Percentiles rank a stretch among this genome's conserved stretches.
phyloP scores from a whole-genome alignment of 2,329 filamentous ascomycete species.

The Fusarium miscanthi region DNA sequence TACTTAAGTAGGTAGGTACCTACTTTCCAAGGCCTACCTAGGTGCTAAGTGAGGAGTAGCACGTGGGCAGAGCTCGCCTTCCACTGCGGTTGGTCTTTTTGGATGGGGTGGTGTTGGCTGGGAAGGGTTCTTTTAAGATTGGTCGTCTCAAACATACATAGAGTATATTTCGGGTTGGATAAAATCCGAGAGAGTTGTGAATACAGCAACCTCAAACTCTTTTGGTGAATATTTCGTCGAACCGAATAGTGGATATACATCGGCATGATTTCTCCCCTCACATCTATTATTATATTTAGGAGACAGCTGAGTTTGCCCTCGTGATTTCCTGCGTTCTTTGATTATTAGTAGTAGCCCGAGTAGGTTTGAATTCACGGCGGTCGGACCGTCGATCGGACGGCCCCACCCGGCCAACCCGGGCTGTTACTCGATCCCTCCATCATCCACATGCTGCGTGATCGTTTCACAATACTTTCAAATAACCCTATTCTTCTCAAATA shows the following conservation, averaged over 20 bases:
- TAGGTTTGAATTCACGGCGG: constrained; percentile 18
- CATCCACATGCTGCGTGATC: background rate
- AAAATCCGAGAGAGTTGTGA: constrained; percentile 15
- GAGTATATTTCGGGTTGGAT: constrained; percentile 21
- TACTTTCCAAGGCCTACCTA: background rate
- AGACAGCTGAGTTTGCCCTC: background rate
- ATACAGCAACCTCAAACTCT: background rate
- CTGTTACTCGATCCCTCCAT: background rate
- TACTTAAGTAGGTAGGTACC: no score
- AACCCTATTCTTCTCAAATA: background rate
- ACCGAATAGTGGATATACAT: background rate
- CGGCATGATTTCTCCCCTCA: background rate
- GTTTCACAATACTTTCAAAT: background rate
- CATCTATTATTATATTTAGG: background rate
- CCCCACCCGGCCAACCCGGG: constrained; percentile 30
- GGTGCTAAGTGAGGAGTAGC: background rate
- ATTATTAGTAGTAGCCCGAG: background rate
- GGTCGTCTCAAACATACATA: background rate
- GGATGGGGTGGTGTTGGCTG: background rate
- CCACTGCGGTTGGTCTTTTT: background rate
- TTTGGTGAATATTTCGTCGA: background rate
- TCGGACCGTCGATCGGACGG: constrained; percentile 28
- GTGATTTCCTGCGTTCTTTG: background rate
- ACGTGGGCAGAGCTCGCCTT: background rate
- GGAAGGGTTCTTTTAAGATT: background rate